Conservation (phyloP, 2,329 filamentous ascomycete genomes). For the Plectosphaerella sp. region DNA sequence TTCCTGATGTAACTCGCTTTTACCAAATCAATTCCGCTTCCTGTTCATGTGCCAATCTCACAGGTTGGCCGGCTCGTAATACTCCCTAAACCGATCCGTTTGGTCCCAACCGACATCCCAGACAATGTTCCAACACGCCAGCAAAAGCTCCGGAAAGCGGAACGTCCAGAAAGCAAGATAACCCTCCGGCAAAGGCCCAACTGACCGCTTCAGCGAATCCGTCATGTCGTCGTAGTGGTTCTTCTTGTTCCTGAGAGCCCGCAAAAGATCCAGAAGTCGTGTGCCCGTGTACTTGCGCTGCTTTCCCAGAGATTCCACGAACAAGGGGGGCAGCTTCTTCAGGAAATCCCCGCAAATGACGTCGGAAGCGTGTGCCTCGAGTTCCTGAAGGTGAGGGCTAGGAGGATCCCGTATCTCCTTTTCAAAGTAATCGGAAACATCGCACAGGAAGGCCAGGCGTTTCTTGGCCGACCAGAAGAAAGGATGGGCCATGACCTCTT, state of each 20-base stretch:
- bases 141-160: constrained; percentile 72
- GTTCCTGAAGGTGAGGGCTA: constrained; percentile 58
- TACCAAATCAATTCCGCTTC: background rate
- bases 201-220: constrained; percentile 63
- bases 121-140: constrained; percentile 74
- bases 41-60: constrained; percentile 2
- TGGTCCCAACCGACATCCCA: constrained; percentile 59
- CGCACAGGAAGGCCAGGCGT: constrained; percentile 86
- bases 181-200: constrained; percentile 72
- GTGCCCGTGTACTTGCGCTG: constrained; percentile 91
- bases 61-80: constrained; percentile 52
- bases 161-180: constrained; percentile 82
- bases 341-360: constrained; percentile 73
- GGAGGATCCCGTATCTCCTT: constrained; percentile 83
- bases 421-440: constrained; percentile 95
- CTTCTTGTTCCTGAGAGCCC: constrained; percentile 90
- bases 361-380: constrained; percentile 48
- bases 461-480: constrained; percentile 96
- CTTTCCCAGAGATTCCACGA: constrained; percentile 86
- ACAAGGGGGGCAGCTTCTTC: constrained; percentile 67
- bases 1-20: too few relatives aligned
- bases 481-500: constrained; percentile 82
- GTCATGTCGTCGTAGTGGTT: constrained; percentile 98
- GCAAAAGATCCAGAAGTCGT: constrained; percentile 77
- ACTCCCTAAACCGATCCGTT: constrained; percentile 65